phyloP scores from a whole-genome alignment of 345 rosid genomes.

The Sonneratia caseolaris region DNA sequence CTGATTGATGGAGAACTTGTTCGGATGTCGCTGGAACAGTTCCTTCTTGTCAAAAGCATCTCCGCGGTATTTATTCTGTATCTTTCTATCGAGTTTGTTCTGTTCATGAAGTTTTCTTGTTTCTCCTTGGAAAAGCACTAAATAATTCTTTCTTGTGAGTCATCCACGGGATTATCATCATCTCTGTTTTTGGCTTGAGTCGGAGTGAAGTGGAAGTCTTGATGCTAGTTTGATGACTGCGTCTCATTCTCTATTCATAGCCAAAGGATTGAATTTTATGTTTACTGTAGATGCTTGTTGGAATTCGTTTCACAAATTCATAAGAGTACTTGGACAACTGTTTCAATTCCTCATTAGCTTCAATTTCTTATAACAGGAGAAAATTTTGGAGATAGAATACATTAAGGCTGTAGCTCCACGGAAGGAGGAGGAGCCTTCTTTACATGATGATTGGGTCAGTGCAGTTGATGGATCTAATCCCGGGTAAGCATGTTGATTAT shows the following conservation, averaged over 20 bases:
- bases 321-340: not conserved
- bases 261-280: not conserved
- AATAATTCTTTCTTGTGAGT: not conserved
- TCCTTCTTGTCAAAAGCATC: conserved; percentile 73
- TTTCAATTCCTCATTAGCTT: not conserved
- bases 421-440: conserved; percentile 67
- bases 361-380: conserved; percentile 41
- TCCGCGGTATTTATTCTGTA: conserved; percentile 52
- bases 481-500: conserved; percentile 27
- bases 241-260: not conserved
- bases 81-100: not conserved
- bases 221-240: not conserved
- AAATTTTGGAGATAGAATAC: conserved; percentile 81
- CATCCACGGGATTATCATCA: not conserved
- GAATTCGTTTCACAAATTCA: not conserved
- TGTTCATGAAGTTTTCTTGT: no score
- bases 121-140: no score
- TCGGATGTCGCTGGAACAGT: conserved; percentile 80
- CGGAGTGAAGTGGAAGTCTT: not conserved
- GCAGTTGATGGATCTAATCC: conserved; percentile 73
- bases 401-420: conserved; percentile 76
- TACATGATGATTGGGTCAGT: conserved; percentile 97
- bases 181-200: not conserved
- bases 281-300: not conserved
- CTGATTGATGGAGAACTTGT: conserved; percentile 83